Evolutionary conservation across 1,139 yeast genomes (phyloP).

Genomic region (Zygosaccharomyces sapae): DNA sequence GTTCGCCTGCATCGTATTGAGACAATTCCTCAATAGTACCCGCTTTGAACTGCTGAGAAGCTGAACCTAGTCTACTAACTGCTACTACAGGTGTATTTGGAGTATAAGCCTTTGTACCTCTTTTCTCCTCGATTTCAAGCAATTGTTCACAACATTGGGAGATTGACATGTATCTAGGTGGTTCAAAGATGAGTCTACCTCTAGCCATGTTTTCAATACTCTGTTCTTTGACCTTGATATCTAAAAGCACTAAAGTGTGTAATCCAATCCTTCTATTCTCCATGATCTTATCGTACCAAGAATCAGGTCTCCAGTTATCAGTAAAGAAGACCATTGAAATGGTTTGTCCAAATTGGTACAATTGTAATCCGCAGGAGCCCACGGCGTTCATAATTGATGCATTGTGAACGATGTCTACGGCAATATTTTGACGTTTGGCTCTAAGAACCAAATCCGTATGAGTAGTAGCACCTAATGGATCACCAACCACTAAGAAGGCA

Average conservation of each 20-base stretch:
- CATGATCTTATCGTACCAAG: conserved; percentile 82
- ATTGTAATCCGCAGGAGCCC: conserved; percentile 94
- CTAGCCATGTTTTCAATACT: conserved; percentile 91
- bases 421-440: conserved; percentile 77
- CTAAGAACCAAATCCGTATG: conserved; percentile 90
- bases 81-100: conserved; percentile 91
- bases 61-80: conserved; percentile 84
- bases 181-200: conserved; percentile 88
- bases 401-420: conserved; percentile 81
- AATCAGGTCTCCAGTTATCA: conserved; percentile 93
- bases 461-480: conserved; percentile 96
- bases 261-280: conserved; percentile 88
- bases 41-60: conserved; percentile 75
- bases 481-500: conserved; percentile 95
- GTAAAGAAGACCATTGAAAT: conserved; percentile 94
- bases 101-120: conserved; percentile 73
- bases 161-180: conserved; percentile 94
- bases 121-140: conserved; percentile 75
- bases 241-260: conserved; percentile 82
- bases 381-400: conserved; percentile 98
- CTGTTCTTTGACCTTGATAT: conserved; percentile 95
- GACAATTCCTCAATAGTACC: conserved; percentile 74
- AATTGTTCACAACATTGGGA: conserved; percentile 85
- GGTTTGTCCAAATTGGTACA: conserved; percentile 94
- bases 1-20: conserved; percentile 87